Conservation (phyloP, 1,139 yeast genomes). For the Blastobotrys elegans region DNA sequence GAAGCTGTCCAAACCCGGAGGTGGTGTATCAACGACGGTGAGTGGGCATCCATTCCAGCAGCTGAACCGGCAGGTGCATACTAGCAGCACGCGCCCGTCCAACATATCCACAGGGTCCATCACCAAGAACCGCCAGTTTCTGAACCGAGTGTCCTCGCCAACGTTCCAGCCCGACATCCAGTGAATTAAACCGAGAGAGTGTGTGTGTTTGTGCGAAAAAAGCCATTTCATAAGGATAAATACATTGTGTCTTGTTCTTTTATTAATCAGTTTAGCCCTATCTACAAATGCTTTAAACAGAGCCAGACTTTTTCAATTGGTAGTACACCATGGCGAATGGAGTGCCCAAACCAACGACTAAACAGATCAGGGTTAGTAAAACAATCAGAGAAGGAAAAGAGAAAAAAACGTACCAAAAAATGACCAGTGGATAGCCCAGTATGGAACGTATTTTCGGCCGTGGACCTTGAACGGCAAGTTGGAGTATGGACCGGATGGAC, state of each 20-base stretch:
- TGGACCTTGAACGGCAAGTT: slow-evolving; percentile 93
- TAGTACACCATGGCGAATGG: slow-evolving; percentile 37
- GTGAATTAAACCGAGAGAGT: no score
- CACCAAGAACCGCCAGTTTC: slow-evolving; percentile 1
- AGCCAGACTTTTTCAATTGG: slow-evolving; percentile 36
- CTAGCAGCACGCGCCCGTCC: neutral
- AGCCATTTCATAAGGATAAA: no score
- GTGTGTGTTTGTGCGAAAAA: no score
- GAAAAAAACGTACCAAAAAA: slow-evolving; percentile 53
- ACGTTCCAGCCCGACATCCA: neutral
- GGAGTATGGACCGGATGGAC: slow-evolving; percentile 79
- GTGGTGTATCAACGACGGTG: neutral
- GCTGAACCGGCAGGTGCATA: slow-evolving; percentile 1
- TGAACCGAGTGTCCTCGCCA: slow-evolving; percentile 7
- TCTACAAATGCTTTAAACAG: slow-evolving; percentile 11
- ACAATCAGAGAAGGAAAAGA: slow-evolving; percentile 3
- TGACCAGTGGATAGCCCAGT: slow-evolving; percentile 73
- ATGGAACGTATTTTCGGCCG: slow-evolving; percentile 79
- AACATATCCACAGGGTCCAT: slow-evolving; percentile 2
- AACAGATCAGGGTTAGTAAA: no score
- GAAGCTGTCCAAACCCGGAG: neutral
- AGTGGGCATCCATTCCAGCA: neutral
- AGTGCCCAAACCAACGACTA: slow-evolving; percentile 35
- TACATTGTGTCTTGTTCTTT: neutral
- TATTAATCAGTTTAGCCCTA: no score